Evolutionary conservation across 2,329 filamentous ascomycete genomes (phyloP), one percentile per base, ranked within the genome.

Genomic region (Sphaerulina musiva): DNA sequence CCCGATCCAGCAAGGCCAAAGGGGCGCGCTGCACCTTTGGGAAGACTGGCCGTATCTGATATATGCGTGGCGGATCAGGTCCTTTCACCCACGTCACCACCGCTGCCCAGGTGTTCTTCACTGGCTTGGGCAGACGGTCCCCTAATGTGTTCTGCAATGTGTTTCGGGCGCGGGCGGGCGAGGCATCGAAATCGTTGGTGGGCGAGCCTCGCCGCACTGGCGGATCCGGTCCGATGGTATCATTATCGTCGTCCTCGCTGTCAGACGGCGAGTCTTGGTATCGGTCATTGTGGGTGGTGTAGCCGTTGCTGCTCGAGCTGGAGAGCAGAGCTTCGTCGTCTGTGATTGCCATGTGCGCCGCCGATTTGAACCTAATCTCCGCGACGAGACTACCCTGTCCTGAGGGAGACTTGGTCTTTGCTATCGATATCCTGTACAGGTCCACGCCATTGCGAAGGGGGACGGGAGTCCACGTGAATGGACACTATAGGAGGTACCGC

Each of bases 11-110:
- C 41, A 89, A 70, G 43, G 72, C 71, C 55, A 87, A 73, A 1
- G 87, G 88, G 32, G 80, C 80, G 58, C 82, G 78, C 68, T 93
- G 88, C 10, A 89, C 68, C 10, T 66, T 66, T 1, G 87, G 85
- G 48, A 90, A 80, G 52, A 87, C 66, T 0, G 76, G 75, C 1
- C 60, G 69, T 43, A 79, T 78, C 50, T 68, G 73, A 70, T 73
- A 79, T 36, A 72, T 72, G 31, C 76, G 68, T 12, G 76, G 72
- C 7, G 76, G 76, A 51, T 76, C 66, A 1, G 76, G 76, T 0
- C 76, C 76, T 59, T 74, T 73, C 10, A 74, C 69, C 76, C 76
- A 79, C 62, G 29, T 77, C 53, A 67, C 68, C 4, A 69, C 67
- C 4, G 62, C 65, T 20, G 51, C 59, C 69, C 72, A 76, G 46